Evolutionary conservation across 768 basidiomycete genomes (phyloP), one percentile per base, ranked within the genome.

Genomic region (Mycena metata): DNA sequence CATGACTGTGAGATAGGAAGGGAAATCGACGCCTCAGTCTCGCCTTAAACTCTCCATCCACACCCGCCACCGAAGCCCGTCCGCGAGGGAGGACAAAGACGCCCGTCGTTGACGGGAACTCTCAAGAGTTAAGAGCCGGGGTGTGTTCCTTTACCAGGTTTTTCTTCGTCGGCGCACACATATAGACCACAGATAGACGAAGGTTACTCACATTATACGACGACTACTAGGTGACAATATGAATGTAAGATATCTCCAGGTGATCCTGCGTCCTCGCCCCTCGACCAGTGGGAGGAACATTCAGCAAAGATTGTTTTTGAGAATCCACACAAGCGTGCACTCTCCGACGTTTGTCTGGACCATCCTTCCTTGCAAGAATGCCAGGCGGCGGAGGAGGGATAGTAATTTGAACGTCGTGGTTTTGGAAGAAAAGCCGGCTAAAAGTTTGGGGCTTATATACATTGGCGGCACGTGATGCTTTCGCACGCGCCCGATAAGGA

Each of bases 251-350:
- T 79, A 82, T 79, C 91, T 87, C 92, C 91, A 94, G 93, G 93
- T 95, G 90, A 91, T 95, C 93, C 89, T 85, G 93, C 93, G 83
- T 95, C 93, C 90, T 93, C 24, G 81, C 91, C 85, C 88, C 93
- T 95, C 93, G 80, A 95, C 93, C 93, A 87, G 79, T 76, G 93
- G 93, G 93, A 95, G 86, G 83, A 89, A 87, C 92, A 83, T 86
- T 93, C 93, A 89, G 93, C 93, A 89, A 87, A 90, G 92, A 94
- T 86, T 94, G 93, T 95, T 94, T 95, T 94, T 87, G 91, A 92
- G 91, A 83, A 81, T 82, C 81, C 79, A 75, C 74, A 74, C 77
- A 50, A 69, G 74, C 74, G 72, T 76, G 82, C 78, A 56, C 60
- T 94, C 91, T 93, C 78, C 91, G 90, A 92, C 92, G 87, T 84